Evolutionary conservation across 75 land plant genomes (phyloP).

Genomic region (Cunninghamia lanceolata): DNA sequence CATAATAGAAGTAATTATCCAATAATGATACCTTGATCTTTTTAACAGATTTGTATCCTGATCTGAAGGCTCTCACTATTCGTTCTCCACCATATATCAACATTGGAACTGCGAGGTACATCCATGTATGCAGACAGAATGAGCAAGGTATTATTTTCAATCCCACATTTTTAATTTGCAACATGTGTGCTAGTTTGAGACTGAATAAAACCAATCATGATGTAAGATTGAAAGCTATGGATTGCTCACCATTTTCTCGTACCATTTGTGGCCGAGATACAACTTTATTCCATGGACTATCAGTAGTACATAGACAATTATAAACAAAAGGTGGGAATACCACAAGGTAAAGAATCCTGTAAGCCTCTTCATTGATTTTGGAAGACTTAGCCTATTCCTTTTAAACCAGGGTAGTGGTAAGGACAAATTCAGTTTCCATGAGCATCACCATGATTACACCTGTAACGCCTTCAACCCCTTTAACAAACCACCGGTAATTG

Average conservation of each 20-base stretch:
- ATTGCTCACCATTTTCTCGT: slow-evolving; percentile 28
- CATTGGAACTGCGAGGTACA: slow-evolving; percentile 54
- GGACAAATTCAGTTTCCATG: slow-evolving; percentile 26
- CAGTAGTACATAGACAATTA: slow-evolving; percentile 24
- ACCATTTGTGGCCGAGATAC: slow-evolving; percentile 29
- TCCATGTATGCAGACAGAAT: slow-evolving; percentile 45
- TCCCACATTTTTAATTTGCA: not conserved
- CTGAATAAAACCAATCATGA: not conserved
- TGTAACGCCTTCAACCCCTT: slow-evolving; percentile 35
- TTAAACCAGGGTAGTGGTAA: slow-evolving; percentile 35
- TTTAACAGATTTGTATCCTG: slow-evolving; percentile 40
- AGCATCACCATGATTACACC: slow-evolving; percentile 33
- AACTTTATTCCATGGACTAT: slow-evolving; percentile 22
- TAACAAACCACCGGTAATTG: slow-evolving; percentile 69
- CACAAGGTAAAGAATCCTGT: slow-evolving; percentile 66
- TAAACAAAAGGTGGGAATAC: slow-evolving; percentile 64
- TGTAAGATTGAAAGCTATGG: not conserved
- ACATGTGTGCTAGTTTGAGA: not conserved
- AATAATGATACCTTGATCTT: slow-evolving; percentile 35
- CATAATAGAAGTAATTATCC: not conserved
- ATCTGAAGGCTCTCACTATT: slow-evolving; percentile 35
- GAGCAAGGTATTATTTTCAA: not conserved
- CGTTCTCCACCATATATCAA: slow-evolving; percentile 48
- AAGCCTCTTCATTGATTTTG: slow-evolving; percentile 20
- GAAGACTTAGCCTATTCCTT: slow-evolving; percentile 22